Base-by-base conservation (phyloP, 495 filamentous ascomycete genomes). In the Tuber melanosporum region DNA sequence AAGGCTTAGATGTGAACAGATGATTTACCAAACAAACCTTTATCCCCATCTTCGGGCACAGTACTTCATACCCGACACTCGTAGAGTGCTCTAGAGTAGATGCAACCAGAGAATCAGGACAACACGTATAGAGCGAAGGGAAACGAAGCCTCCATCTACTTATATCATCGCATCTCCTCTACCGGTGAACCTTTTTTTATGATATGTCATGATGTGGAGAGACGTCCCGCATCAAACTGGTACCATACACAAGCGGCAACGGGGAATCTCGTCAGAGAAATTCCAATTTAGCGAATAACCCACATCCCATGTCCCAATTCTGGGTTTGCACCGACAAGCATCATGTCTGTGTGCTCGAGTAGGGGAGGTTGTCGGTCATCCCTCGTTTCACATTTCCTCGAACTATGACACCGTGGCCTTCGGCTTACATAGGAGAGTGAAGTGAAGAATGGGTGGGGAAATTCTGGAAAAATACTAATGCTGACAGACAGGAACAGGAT, bases 151-250 rank as follows among this genome's bases (percentile, higher is more conserved):
- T 17, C 57, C 14, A 17, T 36, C 52, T 32, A 14, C 52, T 12
- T 12, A 10, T 32, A 62, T 52, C n/a, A n/a, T 49, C 47, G 47
- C 20, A 22, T 49, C 20, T 10, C n/a, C n/a, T 14, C 52, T 32
- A 4, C n/a, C 10, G 12, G n/a, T 62, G 14, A n/a, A 15, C n/a
- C 14, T 12, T 62, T 62, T 32, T 62, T 32, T 62, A 32, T 62
- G 52, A 62, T 62, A 62, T 66, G 57, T 66, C 57, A 66, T 66
- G 57, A 36, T 66, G 57, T 26, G 57, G 57, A 66, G 57, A 66
- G 57, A 36, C 26, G 14, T 17, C 14, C 57, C 4, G n/a, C 3
- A 32, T 26, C 10, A 14, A 32, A 62, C 52, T 52, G 52, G n/a
- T 62, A 41, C 4, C 39, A 41, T 41, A 10, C 26, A 6, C 52